phyloP scores from a whole-genome alignment of 345 rosid genomes.

The Capsella bursapastoris region DNA sequence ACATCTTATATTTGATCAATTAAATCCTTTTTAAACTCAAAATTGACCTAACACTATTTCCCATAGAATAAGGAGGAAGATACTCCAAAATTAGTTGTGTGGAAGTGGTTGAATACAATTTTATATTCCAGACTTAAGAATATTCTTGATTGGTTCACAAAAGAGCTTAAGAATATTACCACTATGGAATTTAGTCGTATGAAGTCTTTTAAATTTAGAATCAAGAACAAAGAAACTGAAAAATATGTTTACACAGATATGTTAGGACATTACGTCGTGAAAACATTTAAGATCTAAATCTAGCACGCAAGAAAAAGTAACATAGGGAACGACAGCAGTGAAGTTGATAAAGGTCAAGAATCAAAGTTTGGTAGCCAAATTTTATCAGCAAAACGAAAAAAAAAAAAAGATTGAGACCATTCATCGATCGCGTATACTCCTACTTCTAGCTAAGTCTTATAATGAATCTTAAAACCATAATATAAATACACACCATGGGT shows the following conservation, averaged over 20 bases:
- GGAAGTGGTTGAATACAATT: constrained; percentile 8
- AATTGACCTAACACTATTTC: neutral
- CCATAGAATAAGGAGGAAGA: neutral
- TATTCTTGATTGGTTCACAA: neutral
- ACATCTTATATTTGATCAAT: neutral
- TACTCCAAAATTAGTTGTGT: constrained; percentile 11
- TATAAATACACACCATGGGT: constrained; percentile 23
- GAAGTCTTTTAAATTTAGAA: neutral
- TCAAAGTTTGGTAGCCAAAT: constrained; percentile 41
- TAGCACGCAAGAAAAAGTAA: neutral
- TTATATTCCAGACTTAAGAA: constrained; percentile 18
- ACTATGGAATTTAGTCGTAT: neutral
- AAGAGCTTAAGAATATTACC: neutral
- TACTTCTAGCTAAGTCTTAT: neutral
- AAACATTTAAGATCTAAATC: neutral
- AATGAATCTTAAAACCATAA: constrained; percentile 9
- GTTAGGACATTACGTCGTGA: too few relatives aligned
- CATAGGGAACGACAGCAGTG: neutral
- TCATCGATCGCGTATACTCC: constrained; percentile 17
- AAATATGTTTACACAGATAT: neutral
- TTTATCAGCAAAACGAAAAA: constrained; percentile 15
- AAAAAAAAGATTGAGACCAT: constrained; percentile 23
- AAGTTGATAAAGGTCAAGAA: neutral
- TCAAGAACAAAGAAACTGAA: neutral
- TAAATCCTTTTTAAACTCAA: neutral